Percentiles rank a stretch among this genome's conserved stretches.
These are phyloP conservation scores for Monosporascus sp. DNA, from an alignment of 2,329 filamentous ascomycete species.

Conservation along the genomic window DNA sequence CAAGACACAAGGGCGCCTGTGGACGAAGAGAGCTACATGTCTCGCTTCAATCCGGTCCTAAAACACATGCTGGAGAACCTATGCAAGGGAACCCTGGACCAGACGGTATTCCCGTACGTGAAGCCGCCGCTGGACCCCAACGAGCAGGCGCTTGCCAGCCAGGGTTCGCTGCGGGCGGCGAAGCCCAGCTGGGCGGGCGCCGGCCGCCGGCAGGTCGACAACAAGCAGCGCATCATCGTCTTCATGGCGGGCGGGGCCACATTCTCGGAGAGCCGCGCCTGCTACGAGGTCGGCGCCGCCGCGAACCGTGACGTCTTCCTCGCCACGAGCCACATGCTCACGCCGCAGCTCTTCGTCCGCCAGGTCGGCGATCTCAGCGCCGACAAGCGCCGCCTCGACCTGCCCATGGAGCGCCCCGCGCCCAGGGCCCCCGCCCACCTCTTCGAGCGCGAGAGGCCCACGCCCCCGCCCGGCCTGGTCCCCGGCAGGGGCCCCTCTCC, in stretches of 20 bases:
- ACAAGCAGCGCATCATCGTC: constrained; percentile 83
- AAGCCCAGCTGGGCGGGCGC: constrained; percentile 95
- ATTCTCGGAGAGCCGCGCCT: constrained; percentile 81
- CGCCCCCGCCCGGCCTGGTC: constrained; percentile 2
- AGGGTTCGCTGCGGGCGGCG: constrained; percentile 79
- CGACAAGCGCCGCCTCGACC: constrained; percentile 68
- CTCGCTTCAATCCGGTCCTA: constrained; percentile 76
- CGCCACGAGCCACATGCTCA: constrained; percentile 87
- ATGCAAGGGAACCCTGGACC: constrained; percentile 62
- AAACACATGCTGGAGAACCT: constrained; percentile 79
- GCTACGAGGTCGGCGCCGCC: constrained; percentile 76
- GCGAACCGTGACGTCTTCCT: constrained; percentile 81
- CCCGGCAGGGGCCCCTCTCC: constrained; percentile 5
- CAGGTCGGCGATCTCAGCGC: constrained; percentile 76
- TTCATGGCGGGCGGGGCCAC: constrained; percentile 96
- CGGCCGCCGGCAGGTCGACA: constrained; percentile 68
- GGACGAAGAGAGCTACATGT: constrained; percentile 76
- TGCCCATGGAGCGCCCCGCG: constrained; percentile 75
- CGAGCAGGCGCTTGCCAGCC: constrained; percentile 51
- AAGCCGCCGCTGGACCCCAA: constrained; percentile 62
- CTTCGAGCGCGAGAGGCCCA: constrained; percentile 55
- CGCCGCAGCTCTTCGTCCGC: constrained; percentile 73
- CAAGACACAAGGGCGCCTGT: constrained; percentile 52
- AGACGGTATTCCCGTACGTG: constrained; percentile 64
- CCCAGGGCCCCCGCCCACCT: constrained; percentile 81